Conservation (phyloP, 179 eudicot species). For the Silene vulgaris region DNA sequence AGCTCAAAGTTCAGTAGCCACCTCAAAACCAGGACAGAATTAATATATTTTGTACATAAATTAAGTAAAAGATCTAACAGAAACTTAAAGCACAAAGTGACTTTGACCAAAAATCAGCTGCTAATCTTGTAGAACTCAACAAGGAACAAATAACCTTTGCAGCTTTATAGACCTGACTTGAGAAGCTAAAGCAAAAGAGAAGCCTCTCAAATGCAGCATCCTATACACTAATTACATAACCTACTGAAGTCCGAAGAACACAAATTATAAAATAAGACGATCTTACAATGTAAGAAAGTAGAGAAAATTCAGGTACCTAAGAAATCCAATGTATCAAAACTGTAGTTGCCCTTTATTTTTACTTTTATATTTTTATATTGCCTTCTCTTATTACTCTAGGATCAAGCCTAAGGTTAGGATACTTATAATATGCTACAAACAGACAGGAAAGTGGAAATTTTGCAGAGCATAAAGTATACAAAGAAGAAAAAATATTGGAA, state of each 20-base stretch:
- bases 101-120: constrained; percentile 57
- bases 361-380: background rate
- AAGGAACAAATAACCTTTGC: constrained; percentile 74
- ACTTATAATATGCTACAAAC: constrained; percentile 32
- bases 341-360: constrained; percentile 18
- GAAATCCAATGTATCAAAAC: constrained; percentile 40
- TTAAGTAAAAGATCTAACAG: constrained; percentile 30
- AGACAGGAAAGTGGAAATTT: constrained; percentile 68
- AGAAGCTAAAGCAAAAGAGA: constrained; percentile 51
- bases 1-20: constrained; percentile 36
- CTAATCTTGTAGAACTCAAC: constrained; percentile 76
- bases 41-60: constrained; percentile 16
- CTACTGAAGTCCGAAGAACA: background rate
- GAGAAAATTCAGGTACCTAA: background rate
- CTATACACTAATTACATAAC: constrained; percentile 19
- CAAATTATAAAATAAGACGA: too few relatives aligned
- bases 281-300: background rate
- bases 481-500: constrained; percentile 39
- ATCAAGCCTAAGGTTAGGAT: constrained; percentile 33
- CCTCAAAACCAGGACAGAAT: constrained; percentile 27
- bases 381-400: constrained; percentile 31
- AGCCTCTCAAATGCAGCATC: constrained; percentile 36
- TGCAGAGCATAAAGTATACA: constrained; percentile 71
- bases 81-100: constrained; percentile 44
- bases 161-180: constrained; percentile 70